Evolutionary conservation across 768 basidiomycete species (phyloP), one percentile per base, ranked within the genome.

Genomic region (Suillus clintonianus): DNA sequence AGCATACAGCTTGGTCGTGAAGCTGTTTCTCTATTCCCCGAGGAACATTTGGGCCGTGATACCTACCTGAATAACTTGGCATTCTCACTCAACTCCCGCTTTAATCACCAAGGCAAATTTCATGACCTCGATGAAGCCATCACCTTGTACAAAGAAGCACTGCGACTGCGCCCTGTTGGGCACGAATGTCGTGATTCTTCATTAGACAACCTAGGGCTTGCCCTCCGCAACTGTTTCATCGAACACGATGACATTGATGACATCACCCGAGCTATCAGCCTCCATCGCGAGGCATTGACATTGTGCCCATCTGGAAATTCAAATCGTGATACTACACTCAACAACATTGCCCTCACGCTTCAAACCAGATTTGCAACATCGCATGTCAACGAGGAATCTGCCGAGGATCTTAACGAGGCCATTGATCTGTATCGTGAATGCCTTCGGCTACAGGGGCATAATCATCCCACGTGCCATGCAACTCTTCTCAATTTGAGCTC

Each of bases 401-500:
- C n/a, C n/a, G n/a, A n/a, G 8, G 73, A 74, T 58, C 32, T 68
- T 19, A 59, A 71, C 8, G 67, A 72, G 39, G 66, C 65, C 24
- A 60, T 72, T 41, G 15, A 51, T 24, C 41, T 56, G 1, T 62
- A 69, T 42, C 63, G 62, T 15, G 66, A 70, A 42, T 14, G 65
- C 15, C 56, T 67, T 3, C 24, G 59, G 14, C 53, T 14, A 3
- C 17, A 64, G 9, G 19, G 64, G 4, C 53, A 67, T n/a, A 65
- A 63, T 3, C 63, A 66, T n/a, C 17, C 22, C 14, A 61, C 64
- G 17, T 37, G 62, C 11, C 24, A 63, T 3, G 15, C 7, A 10
- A 47, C 24, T 19, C 65, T 63, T 30, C 5, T 60, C 14, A 39
- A 60, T 1, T 27, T 72, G 15, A 71, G 63, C 24, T 51, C 37